A percentile compares a stretch with the other conserved stretches of the same genome.
Evolutionary conservation across 2,329 filamentous ascomycete species (phyloP).

Genomic region (Exserohilum turcica): DNA sequence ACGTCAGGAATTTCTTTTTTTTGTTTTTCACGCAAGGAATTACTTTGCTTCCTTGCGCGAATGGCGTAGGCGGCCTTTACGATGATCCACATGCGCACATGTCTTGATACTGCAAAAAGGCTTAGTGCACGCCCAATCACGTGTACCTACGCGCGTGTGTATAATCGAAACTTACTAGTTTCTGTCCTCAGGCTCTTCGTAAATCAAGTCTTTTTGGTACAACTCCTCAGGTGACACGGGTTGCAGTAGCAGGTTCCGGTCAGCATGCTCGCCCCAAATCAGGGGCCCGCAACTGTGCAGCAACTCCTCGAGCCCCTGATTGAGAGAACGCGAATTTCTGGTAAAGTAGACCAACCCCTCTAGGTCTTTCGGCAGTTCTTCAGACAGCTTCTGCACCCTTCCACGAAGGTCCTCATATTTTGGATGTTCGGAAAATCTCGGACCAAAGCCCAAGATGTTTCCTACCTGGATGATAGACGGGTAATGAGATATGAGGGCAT

Average conservation of each 20-base stretch:
- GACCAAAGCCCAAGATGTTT: no score
- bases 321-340: constrained; percentile 36
- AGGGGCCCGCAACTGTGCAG: constrained; percentile 37
- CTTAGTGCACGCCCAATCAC: constrained; percentile 15
- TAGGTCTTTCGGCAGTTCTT: no score
- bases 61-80: constrained; percentile 47
- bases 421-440: no score
- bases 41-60: no score
- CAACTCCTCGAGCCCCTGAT: constrained; percentile 40
- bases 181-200: constrained; percentile 38
- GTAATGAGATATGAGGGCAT: no score
- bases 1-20: constrained; percentile 39
- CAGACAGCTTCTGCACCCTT: no score
- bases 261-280: constrained; percentile 43
- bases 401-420: no score
- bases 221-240: constrained; percentile 43
- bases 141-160: background rate
- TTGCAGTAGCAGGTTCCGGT: constrained; percentile 39
- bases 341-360: constrained; percentile 46
- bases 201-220: constrained; percentile 40
- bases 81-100: constrained; percentile 46
- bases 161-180: constrained; percentile 31
- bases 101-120: constrained; percentile 36
- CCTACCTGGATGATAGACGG: no score
- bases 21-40: constrained; percentile 45